These are phyloP conservation scores for Gilbertella persicaria DNA, from an alignment of 371 early-diverging fungal species.

Conservation along the genomic window DNA sequence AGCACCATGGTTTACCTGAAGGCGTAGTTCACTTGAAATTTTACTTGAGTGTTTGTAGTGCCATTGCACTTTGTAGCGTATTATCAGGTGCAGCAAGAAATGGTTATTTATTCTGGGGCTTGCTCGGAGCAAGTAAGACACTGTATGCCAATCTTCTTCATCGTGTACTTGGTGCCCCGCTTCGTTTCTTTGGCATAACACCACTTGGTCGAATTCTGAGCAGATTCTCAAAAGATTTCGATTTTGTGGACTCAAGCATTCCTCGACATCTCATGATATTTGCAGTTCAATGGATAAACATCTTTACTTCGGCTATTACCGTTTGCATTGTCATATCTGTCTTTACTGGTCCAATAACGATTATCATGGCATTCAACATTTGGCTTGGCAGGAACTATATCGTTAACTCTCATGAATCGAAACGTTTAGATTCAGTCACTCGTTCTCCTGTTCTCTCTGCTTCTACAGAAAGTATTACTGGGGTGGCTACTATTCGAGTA, in stretches of 20 bases:
- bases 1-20: slow-evolving; percentile 17
- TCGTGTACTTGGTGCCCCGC: slow-evolving; percentile 64
- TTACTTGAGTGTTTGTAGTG: slow-evolving; percentile 20
- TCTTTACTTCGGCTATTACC: slow-evolving; percentile 35
- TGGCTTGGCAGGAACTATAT: slow-evolving; percentile 63
- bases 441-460: slow-evolving; percentile 73
- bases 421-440: slow-evolving; percentile 74
- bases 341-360: slow-evolving; percentile 56
- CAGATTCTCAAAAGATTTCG: slow-evolving; percentile 73
- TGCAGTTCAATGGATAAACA: slow-evolving; percentile 57
- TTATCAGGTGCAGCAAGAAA: slow-evolving; percentile 28
- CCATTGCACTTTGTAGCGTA: slow-evolving; percentile 14
- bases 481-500: slow-evolving; percentile 72
- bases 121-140: slow-evolving; percentile 53
- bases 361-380: slow-evolving; percentile 50
- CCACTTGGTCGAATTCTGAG: slow-evolving; percentile 91
- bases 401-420: slow-evolving; percentile 72
- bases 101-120: slow-evolving; percentile 44
- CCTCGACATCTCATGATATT: slow-evolving; percentile 51
- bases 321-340: slow-evolving; percentile 33
- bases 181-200: slow-evolving; percentile 89
- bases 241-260: slow-evolving; percentile 38
- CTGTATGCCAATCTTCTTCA: slow-evolving; percentile 56
- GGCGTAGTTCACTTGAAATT: slow-evolving; percentile 18
- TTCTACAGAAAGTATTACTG: slow-evolving; percentile 69